Base-by-base conservation (phyloP, 2,329 filamentous ascomycete genomes). In the Colletotrichum eremochloae region DNA sequence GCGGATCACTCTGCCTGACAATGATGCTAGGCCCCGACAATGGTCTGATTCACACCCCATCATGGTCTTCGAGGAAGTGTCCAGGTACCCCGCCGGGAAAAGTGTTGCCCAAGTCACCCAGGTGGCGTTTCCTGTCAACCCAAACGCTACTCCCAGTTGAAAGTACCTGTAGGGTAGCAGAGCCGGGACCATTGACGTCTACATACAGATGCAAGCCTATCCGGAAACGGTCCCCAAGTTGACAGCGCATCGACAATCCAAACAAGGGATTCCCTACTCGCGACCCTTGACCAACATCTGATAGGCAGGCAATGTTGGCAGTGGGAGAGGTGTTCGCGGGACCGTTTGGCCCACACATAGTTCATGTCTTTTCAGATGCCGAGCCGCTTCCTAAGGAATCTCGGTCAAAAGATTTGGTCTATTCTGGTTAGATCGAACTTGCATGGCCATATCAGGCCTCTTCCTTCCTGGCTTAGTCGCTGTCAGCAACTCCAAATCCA, bases 211-310 rank as follows among this genome's bases (percentile, higher is more conserved):
- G 79, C 78, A 77, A 69, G 74, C 75, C 74, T 76, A 78, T 78
- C 79, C 79, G 72, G 74, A 80, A 78, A 72, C 75, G 79, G 77
- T 9, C 29, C 66, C n/a, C 33, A 15, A 52, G 76, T 78, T 75
- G 79, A 76, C 78, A 80, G 65, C 78, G 80, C 79, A 80, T 72
- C 62, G n/a, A 52, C 53, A 12, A 44, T 38, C 48, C 38, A 38
- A 36, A 53, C 69, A 63, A 55, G 69, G 69, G 18, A 33, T 44
- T 52, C 69, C 58, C 52, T 63, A 63, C 66, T 48, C 33, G 38
- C 31, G 29, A 68, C 46, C 52, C 58, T 29, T 52, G 36, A 58
- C 42, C 58, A 53, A 15, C 36, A 29, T 3, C 33, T 29, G 31
- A 40, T 7, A 52, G 53, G 70, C 42, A 56, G 50, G 33, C 44